Conservation (phyloP, 2,329 filamentous ascomycete genomes). For the Botryotinia calthae region DNA sequence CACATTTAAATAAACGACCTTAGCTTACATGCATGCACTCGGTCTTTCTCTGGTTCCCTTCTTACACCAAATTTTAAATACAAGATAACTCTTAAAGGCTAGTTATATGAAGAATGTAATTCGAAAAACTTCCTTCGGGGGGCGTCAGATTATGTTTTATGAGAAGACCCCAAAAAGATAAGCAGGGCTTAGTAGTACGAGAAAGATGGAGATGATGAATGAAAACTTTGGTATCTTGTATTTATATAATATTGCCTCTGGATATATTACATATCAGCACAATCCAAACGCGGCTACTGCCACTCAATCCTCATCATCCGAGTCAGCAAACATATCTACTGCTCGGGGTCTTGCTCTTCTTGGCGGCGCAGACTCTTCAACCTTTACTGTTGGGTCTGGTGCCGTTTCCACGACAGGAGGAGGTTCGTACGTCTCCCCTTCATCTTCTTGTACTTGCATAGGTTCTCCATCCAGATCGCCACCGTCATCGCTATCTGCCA, state of each 20-base stretch:
- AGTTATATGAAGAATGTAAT: background rate
- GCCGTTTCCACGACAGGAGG: background rate
- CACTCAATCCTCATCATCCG: conserved; percentile 48
- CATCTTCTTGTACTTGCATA: conserved; percentile 14
- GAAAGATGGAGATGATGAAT: background rate
- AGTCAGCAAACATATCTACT: conserved; percentile 85
- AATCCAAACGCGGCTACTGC: too few species aligned
- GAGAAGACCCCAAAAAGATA: background rate
- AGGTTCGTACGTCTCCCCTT: conserved; percentile 4
- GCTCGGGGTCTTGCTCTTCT: conserved; percentile 55
- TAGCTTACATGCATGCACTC: background rate
- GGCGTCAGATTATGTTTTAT: too few species aligned
- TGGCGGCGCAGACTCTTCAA: conserved; percentile 25
- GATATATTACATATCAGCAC: too few species aligned
- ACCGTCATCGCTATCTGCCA: conserved; percentile 41
- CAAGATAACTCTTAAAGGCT: background rate
- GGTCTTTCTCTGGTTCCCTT: background rate
- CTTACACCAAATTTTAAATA: background rate
- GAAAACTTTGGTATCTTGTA: background rate
- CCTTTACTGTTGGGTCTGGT: background rate
- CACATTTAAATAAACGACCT: background rate
- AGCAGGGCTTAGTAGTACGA: background rate
- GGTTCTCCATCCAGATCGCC: conserved; percentile 44
- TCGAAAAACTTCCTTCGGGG: background rate
- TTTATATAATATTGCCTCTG: background rate